Evolutionary conservation across 257 asterid genomes (phyloP), one percentile per base, ranked within the genome.

Genomic region (Thymus mandschuricus): DNA sequence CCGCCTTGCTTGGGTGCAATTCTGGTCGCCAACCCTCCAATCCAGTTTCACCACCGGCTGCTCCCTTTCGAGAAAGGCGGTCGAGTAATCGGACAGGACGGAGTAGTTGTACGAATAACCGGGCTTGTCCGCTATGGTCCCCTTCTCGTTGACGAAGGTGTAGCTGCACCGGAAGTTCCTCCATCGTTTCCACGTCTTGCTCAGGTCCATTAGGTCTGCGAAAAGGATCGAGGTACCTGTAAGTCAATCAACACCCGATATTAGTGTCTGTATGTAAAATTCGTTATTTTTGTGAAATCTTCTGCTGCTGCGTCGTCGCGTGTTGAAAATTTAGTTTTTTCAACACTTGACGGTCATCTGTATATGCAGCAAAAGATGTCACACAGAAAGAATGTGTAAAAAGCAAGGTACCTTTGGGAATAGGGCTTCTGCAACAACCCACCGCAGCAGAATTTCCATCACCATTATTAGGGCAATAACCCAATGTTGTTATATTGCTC

Each of bases 391-490:
- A 4, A 44, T 9, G 13, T 10, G 4, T n/a, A n/a, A 11, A 48
- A 48, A 48, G 10, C n/a, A 2, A 51, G 6, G 54, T 51, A 5
- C 79, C 79, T 75, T 48, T 68, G 11, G 66, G 34, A 30, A 75
- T 68, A 1, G 79, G 69, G 51, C 59, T 29, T 35, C 59, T 70
- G 66, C 75, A 75, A 41, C 79, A 75, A 4, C 79, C 79, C 8
- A 40, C 33, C 10, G 71, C 75, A 0, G 27, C 52, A 0, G 62
- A 46, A n/a, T 67, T 10, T 8, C 67, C 44, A 5, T 67, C 43
- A 0, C 41, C 61, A 1, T 73, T 60, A 3, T 51, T 34, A 0
- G 79, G 79, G 66, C 75, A 70, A 29, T 15, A 52, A 7, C 58
- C 58, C 5, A 29, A n/a, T 2, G 1, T 8, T 4, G 41, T 38